Percentiles rank a stretch among this genome's conserved stretches.
phyloP scores from a whole-genome alignment of 108 stramenopile genomes.

The Aurantiochytrium sp. region DNA sequence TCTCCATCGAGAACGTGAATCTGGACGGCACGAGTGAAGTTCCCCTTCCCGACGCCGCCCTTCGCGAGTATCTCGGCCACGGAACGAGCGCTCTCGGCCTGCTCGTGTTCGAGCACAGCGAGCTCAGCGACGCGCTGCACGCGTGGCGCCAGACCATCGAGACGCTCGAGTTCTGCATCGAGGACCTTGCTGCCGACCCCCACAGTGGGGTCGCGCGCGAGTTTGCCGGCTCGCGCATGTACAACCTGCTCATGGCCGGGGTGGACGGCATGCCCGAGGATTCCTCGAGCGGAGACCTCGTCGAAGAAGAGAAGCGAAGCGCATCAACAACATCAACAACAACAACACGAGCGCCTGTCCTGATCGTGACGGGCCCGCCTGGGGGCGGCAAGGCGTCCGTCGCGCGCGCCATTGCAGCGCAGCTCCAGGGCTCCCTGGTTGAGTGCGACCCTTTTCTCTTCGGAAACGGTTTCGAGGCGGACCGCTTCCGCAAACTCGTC shows the following conservation, averaged over 20 bases:
- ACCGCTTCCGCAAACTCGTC: neutral
- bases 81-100: neutral
- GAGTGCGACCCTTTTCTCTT: neutral
- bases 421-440: neutral
- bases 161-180: neutral
- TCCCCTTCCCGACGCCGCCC: neutral
- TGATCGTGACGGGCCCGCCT: neutral
- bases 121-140: neutral
- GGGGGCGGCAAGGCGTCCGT: neutral
- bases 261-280: too few species aligned
- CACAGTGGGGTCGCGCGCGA: neutral
- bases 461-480: neutral
- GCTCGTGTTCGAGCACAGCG: neutral
- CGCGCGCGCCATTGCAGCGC: neutral
- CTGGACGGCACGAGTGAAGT: neutral
- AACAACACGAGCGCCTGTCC: neutral
- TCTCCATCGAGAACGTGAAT: neutral
- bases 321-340: too few species aligned
- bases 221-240: neutral
- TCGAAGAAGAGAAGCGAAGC: neutral
- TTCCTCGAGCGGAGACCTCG: neutral
- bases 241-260: too few species aligned
- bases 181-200: neutral
- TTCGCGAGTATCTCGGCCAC: neutral
- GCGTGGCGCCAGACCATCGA: neutral